phyloP scores from a whole-genome alignment of 2,329 filamentous ascomycete genomes.

The Colletotrichum limetticola region DNA sequence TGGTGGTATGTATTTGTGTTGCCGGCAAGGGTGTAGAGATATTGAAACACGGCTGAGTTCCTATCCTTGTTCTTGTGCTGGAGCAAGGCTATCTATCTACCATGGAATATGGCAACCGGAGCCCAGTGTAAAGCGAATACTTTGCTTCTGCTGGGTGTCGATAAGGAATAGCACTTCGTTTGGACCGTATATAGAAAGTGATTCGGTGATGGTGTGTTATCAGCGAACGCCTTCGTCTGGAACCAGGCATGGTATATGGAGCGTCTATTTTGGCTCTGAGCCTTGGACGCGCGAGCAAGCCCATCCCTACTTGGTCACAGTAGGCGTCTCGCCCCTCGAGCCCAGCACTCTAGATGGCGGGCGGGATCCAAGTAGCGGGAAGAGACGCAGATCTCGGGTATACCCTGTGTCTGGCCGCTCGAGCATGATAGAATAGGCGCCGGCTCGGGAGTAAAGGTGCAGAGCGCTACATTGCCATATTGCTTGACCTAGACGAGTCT shows the following conservation, averaged over 20 bases:
- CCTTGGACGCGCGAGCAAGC: not conserved
- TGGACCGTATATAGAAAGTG: not conserved
- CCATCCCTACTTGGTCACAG: slow-evolving; percentile 7
- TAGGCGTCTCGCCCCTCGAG: slow-evolving; percentile 5
- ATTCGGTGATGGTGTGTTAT: not conserved
- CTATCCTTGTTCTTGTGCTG: slow-evolving; percentile 11
- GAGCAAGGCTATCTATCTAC: slow-evolving; percentile 13
- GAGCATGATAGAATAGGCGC: not conserved
- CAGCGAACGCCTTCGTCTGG: not conserved
- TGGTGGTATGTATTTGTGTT: not conserved
- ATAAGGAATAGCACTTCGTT: not conserved
- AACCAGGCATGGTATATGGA: not conserved
- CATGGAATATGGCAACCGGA: not conserved
- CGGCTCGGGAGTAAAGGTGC: not conserved
- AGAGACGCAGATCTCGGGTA: slow-evolving; percentile 20
- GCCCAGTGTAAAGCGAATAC: not conserved
- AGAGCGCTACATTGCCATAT: not conserved
- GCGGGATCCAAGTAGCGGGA: slow-evolving; percentile 9
- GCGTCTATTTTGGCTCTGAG: not conserved
- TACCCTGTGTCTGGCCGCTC: not conserved
- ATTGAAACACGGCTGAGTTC: slow-evolving; percentile 30
- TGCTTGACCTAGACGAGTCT: not conserved
- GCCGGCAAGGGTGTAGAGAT: not conserved
- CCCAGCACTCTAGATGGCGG: slow-evolving; percentile 16
- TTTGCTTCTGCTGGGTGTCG: not conserved